These are phyloP conservation scores for Pterocarpus santalinus DNA, from an alignment of 306 rosid genomes.

Conservation along the genomic window DNA sequence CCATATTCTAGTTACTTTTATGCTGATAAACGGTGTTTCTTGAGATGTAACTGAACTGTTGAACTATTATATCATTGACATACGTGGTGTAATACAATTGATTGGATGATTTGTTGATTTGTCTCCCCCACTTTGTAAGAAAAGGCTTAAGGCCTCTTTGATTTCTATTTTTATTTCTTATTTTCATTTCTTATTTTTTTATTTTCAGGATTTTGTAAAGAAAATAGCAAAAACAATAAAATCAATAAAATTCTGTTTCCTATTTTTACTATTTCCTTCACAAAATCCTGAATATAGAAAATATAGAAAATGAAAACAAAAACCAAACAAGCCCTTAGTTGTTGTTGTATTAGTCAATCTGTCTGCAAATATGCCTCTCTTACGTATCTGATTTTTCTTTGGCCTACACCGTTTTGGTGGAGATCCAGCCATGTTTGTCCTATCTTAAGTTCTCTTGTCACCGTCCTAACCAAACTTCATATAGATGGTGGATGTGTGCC, in stretches of 20 bases:
- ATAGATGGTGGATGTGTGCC: background rate
- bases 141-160: too few species aligned
- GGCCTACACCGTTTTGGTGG: background rate
- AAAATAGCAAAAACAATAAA: too few species aligned
- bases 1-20: background rate
- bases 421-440: conserved; percentile 1
- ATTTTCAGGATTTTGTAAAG: too few species aligned
- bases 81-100: conserved; percentile 5
- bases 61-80: background rate
- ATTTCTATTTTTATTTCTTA: too few species aligned
- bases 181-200: too few species aligned
- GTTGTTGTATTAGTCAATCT: too few species aligned
- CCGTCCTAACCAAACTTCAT: background rate
- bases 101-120: background rate
- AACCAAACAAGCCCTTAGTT: too few species aligned
- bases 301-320: too few species aligned
- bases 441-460: background rate
- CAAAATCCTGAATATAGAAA: too few species aligned
- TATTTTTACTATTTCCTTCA: too few species aligned
- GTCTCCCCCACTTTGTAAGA: too few species aligned
- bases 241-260: too few species aligned
- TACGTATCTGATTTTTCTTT: background rate
- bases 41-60: background rate
- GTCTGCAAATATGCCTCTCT: background rate
- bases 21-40: conserved; percentile 1